phyloP scores from a whole-genome alignment of 2,329 filamentous ascomycete species.

The Phialocephala subalpina region DNA sequence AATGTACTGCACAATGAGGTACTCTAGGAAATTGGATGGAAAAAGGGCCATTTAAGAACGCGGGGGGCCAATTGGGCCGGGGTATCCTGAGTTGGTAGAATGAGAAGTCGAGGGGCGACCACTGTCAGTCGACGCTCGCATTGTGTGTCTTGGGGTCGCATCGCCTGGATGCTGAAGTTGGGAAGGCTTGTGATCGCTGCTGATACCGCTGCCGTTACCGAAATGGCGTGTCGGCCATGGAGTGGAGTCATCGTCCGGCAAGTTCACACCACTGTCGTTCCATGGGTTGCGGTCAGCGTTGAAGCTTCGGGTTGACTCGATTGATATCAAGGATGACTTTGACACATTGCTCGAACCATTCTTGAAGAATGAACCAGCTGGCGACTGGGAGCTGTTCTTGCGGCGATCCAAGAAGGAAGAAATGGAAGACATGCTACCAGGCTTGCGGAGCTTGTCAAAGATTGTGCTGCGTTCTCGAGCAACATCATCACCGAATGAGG shows the following conservation, averaged over 20 bases:
- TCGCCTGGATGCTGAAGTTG: conserved; percentile 77
- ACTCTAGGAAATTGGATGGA: conserved; percentile 41
- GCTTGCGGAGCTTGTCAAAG: conserved; percentile 93
- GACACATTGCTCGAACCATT: conserved; percentile 88
- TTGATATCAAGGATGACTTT: conserved; percentile 93
- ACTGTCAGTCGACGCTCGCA: conserved; percentile 87
- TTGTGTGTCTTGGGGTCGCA: conserved; percentile 82
- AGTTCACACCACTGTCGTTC: conserved; percentile 97
- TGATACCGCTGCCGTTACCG: conserved; percentile 65
- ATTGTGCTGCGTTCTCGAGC: conserved; percentile 82
- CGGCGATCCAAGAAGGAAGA: conserved; percentile 95
- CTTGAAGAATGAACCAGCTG: conserved; percentile 87
- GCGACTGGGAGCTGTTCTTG: conserved; percentile 91
- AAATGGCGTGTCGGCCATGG: conserved; percentile 69
- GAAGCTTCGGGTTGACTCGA: conserved; percentile 92
- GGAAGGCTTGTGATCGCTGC: conserved; percentile 64
- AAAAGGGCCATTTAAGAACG: conserved; percentile 61
- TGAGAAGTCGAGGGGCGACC: conserved; percentile 93
- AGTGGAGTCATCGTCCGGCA: conserved; percentile 81
- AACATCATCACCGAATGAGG: conserved; percentile 83
- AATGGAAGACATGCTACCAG: conserved; percentile 92
- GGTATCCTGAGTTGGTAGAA: conserved; percentile 96
- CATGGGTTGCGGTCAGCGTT: conserved; percentile 94
- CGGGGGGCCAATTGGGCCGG: conserved; percentile 88
- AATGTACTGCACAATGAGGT: conserved; percentile 38